Percentiles rank a stretch among this genome's conserved stretches.
Conservation (phyloP, 2,329 filamentous ascomycete genomes). For the Xylariaceae sp. region DNA sequence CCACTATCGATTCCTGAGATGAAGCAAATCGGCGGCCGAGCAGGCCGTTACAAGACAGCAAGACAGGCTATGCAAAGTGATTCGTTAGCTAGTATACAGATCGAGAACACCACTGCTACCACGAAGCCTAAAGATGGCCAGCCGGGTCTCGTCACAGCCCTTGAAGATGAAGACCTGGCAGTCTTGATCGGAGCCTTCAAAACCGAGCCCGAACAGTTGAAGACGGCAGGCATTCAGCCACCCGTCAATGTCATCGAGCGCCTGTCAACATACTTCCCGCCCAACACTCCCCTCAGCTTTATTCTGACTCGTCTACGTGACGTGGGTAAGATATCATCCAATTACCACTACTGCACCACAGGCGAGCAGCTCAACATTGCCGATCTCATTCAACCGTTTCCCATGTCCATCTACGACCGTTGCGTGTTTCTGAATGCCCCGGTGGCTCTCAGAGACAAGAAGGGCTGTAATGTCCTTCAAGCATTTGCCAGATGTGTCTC, state of each 20-base stretch:
- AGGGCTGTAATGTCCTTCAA: conserved; percentile 50
- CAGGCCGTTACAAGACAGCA: conserved; percentile 79
- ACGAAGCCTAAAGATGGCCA: conserved; percentile 20
- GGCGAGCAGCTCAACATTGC: conserved; percentile 64
- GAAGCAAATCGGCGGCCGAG: conserved; percentile 92
- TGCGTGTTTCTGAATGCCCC: conserved; percentile 75
- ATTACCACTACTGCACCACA: conserved; percentile 69
- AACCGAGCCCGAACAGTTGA: conserved; percentile 62
- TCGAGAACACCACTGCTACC: conserved; percentile 1
- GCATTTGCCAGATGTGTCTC: conserved; percentile 70
- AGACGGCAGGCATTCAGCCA: conserved; percentile 70
- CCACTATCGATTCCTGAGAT: conserved; percentile 71
- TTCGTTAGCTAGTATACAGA: neutral
- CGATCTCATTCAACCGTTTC: conserved; percentile 70
- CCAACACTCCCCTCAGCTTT: conserved; percentile 77
- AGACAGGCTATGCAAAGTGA: conserved; percentile 45
- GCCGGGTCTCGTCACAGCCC: conserved; percentile 73
- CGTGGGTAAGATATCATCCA: conserved; percentile 59
- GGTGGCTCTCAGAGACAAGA: conserved; percentile 50
- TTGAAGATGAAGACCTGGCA: conserved; percentile 67
- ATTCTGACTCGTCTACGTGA: conserved; percentile 74
- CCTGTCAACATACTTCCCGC: conserved; percentile 80
- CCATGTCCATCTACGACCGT: conserved; percentile 70
- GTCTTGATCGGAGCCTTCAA: conserved; percentile 62
- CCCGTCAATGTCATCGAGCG: conserved; percentile 65